Base-by-base conservation (phyloP, 2,329 filamentous ascomycete species). In the Phoma sp. region DNA sequence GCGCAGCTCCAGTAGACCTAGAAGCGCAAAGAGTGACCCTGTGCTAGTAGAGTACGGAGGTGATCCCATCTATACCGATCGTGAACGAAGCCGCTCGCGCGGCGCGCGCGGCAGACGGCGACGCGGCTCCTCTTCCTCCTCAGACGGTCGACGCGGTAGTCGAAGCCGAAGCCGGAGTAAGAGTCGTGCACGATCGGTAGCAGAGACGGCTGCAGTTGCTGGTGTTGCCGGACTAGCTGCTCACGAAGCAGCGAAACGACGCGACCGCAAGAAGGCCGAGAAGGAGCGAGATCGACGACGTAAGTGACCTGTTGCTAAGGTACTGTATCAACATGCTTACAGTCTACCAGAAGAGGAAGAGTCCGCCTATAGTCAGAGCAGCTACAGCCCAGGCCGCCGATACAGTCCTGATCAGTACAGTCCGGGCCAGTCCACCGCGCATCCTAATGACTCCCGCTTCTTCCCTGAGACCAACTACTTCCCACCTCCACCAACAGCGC, bases 11-110 rank as follows among this genome's bases (percentile, higher is more conserved):
- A 63, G 77, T 67, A 68, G 74, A 72, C 70, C 71, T 56, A 69
- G 73, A 61, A 75, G 70, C 69, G 68, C 79, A 65, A 72, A 75
- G 59, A 78, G 76, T 74, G 76, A 80, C 66, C 75, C 77, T 66
- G 80, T 78, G 55, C 73, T 87, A 72, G 85, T 88, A 74, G 85
- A 86, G 69, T 88, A 88, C 70, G 86, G 85, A 60, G 79, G 82
- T 67, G 82, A 84, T 66, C 85, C 85, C 7, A 83, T 88, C 49
- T 80, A 84, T 62, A 81, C 82, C 63, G 83, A 83, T 55, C 53
- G 53, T 40, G 63, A 75, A 24, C 67, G 70, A 41, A 67, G 65
- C 47, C 65, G 59, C 30, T 57, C 63, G 24, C 64, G 59, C 36
- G 59, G 62, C 49, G 71, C 76, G 42, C 70, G 80, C 67, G 32